Evolutionary conservation across 169 alveolate genomes (phyloP).

Genomic region (Amoebophrya sp.): DNA sequence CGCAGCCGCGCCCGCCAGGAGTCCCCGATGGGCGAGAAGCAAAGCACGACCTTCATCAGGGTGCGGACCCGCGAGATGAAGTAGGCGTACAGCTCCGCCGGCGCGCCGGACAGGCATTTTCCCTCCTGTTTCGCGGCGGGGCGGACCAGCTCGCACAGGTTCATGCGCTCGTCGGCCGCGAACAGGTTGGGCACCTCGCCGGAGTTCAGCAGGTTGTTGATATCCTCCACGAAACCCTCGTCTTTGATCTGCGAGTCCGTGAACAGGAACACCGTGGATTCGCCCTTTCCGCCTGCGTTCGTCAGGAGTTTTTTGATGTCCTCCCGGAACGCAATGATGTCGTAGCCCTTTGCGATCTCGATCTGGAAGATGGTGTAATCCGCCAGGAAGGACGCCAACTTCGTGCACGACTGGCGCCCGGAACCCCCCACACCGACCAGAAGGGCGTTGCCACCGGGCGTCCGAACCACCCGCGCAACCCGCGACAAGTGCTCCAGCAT

Average conservation of each 20-base stretch:
- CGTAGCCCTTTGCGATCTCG: constrained; percentile 78
- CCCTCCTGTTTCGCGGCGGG: constrained; percentile 82
- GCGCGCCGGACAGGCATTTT: constrained; percentile 68
- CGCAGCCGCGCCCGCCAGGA: constrained; percentile 56
- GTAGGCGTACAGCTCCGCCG: constrained; percentile 79
- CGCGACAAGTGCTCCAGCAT: constrained; percentile 79
- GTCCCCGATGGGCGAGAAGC: constrained; percentile 91
- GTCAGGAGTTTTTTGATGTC: constrained; percentile 70
- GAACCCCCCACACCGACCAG: constrained; percentile 92
- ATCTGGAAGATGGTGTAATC: constrained; percentile 73
- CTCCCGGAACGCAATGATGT: constrained; percentile 74
- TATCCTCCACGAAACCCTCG: constrained; percentile 57
- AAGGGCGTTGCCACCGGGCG: constrained; percentile 84
- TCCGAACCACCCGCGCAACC: constrained; percentile 70
- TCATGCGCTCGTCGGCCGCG: constrained; percentile 54
- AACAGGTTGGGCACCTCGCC: constrained; percentile 60
- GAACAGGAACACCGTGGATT: constrained; percentile 74
- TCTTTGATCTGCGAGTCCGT: constrained; percentile 69
- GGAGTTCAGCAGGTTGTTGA: constrained; percentile 57
- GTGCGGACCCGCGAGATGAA: constrained; percentile 75
- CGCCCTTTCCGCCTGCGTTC: constrained; percentile 70
- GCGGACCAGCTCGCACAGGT: constrained; percentile 58
- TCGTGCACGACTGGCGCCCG: constrained; percentile 65
- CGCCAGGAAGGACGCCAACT: constrained; percentile 60
- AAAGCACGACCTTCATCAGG: constrained; percentile 76